These are phyloP conservation scores for Aegilops sharonensis DNA, from an alignment of 176 grass and related monocot genomes.

Conservation along the genomic window DNA sequence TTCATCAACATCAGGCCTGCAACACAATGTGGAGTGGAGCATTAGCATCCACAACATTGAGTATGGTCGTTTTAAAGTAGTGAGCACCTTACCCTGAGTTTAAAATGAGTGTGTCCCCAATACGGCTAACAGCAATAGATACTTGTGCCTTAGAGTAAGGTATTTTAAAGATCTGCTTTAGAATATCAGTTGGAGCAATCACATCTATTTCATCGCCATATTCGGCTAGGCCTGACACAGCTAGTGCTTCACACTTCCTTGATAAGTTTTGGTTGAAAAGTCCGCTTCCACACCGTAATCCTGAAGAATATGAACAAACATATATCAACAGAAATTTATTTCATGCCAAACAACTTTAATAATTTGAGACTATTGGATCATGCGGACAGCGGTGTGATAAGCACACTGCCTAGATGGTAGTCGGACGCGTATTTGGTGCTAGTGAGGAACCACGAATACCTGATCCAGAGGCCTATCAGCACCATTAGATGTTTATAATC, in stretches of 20 bases:
- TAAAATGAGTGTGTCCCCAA: conserved; percentile 89
- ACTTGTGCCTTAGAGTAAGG: conserved; percentile 92
- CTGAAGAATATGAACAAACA: conserved; percentile 45
- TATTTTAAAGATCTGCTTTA: conserved; percentile 99
- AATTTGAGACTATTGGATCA: background rate
- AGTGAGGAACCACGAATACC: background rate
- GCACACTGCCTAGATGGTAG: background rate
- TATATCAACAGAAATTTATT: conserved; percentile 27
- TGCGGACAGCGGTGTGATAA: background rate
- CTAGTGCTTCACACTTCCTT: conserved; percentile 88
- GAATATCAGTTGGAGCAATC: conserved; percentile 85
- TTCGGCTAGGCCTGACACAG: conserved; percentile 86
- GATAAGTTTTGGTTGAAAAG: conserved; percentile 87
- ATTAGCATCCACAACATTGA: conserved; percentile 13
- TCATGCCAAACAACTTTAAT: background rate
- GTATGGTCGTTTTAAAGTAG: background rate
- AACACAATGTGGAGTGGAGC: conserved; percentile 14
- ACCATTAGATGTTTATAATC: background rate
- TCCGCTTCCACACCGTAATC: conserved; percentile 54
- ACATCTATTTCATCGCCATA: conserved; percentile 93
- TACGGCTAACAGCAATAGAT: conserved; percentile 91
- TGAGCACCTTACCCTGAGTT: conserved; percentile 73
- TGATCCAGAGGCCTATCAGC: background rate
- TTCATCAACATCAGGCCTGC: conserved; percentile 95
- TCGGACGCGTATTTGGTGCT: background rate